These are phyloP conservation scores for Athelia psychrophila DNA, from an alignment of 1,284 basidiomycete genomes.

Conservation along the genomic window DNA sequence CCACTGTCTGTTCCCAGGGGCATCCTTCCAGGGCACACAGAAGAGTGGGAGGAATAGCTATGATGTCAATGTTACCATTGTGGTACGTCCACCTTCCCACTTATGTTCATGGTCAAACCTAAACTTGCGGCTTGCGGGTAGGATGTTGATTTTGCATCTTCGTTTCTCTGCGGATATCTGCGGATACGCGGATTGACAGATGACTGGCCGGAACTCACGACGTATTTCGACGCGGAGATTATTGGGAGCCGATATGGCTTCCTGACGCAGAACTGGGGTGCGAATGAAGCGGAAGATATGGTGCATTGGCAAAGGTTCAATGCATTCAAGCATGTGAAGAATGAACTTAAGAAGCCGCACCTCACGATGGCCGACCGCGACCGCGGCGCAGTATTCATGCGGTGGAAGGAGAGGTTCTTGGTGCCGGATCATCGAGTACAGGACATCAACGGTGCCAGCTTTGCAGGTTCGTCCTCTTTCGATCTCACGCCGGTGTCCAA, in stretches of 20 bases:
- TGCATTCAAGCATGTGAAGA: constrained; percentile 77
- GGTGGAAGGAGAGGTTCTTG: constrained; percentile 96
- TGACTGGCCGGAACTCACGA: constrained; percentile 88
- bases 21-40: constrained; percentile 77
- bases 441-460: constrained; percentile 94
- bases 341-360: constrained; percentile 72
- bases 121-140: constrained; percentile 23
- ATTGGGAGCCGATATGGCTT: constrained; percentile 88
- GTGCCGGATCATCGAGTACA: constrained; percentile 92
- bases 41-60: constrained; percentile 84
- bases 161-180: constrained; percentile 84
- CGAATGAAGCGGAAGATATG: constrained; percentile 85
- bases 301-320: constrained; percentile 91
- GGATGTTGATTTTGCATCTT: constrained; percentile 82
- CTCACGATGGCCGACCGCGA: constrained; percentile 74
- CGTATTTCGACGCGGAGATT: constrained; percentile 93
- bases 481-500: constrained; percentile 1
- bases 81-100: constrained; percentile 48
- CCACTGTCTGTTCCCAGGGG: constrained; percentile 81
- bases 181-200: constrained; percentile 87
- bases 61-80: constrained; percentile 79
- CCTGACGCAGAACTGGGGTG: constrained; percentile 83
- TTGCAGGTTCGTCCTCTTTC: constrained; percentile 67
- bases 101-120: background rate
- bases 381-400: constrained; percentile 84